Conservation (phyloP, 441 rosid species). For the Capsella rubella region DNA sequence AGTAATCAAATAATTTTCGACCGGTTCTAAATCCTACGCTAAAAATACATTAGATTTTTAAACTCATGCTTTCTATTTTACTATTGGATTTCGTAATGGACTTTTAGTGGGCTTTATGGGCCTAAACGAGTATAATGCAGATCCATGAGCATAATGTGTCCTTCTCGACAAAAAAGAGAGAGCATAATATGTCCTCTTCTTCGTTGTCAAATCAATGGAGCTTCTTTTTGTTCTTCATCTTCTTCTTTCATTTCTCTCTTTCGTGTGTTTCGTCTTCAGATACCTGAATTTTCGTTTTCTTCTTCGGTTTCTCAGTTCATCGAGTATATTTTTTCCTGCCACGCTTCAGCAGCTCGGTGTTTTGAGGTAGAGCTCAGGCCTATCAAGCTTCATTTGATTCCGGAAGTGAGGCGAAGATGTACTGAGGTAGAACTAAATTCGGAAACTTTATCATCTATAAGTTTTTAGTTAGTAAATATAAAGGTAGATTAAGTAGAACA, state of each 20-base stretch:
- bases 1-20: no score
- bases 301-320: not conserved
- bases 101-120: slow-evolving; percentile 40
- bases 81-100: not conserved
- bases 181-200: no score
- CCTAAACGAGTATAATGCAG: not conserved
- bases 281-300: not conserved
- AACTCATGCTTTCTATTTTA: no score
- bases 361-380: not conserved
- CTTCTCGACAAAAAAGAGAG: no score
- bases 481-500: not conserved
- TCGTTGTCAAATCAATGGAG: no score
- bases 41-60: no score
- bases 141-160: no score
- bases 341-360: not conserved
- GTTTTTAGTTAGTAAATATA: not conserved
- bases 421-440: not conserved
- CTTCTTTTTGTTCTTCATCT: no score
- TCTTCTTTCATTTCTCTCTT: not conserved
- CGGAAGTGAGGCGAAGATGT: not conserved
- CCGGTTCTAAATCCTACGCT: no score
- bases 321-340: not conserved
- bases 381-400: not conserved
- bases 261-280: not conserved
- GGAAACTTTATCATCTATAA: not conserved